Evolutionary conservation across 306 rosid genomes (phyloP).

Genomic region (cucumber (Cucumis sativus)): DNA sequence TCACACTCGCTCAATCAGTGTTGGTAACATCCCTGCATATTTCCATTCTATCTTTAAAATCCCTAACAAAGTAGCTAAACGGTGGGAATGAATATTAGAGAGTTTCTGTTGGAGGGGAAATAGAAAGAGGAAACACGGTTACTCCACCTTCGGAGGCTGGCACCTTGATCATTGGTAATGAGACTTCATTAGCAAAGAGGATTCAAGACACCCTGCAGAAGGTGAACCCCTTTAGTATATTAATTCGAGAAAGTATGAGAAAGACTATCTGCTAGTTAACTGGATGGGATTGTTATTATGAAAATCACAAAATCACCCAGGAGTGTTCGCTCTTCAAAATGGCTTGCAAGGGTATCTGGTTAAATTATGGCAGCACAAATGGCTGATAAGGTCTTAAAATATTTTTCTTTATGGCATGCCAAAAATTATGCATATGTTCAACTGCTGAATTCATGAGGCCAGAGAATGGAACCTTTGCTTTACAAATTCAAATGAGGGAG

Average conservation of each 20-base stretch:
- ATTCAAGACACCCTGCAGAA: not conserved
- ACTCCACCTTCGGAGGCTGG: not conserved
- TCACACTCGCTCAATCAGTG: not conserved
- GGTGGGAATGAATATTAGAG: not conserved
- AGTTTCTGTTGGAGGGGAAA: not conserved
- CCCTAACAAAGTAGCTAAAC: not conserved
- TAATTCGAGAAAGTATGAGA: not conserved
- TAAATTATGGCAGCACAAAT: not conserved
- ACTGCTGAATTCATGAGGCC: not conserved
- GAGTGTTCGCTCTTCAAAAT: not conserved
- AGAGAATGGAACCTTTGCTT: not conserved
- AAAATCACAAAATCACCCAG: not conserved
- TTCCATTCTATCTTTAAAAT: not conserved
- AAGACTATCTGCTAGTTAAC: not conserved
- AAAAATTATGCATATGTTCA: not conserved
- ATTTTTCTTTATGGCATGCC: not conserved
- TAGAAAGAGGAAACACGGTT: not conserved
- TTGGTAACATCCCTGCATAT: not conserved
- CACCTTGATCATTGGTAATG: not conserved
- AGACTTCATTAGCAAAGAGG: not conserved
- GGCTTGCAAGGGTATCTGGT: not conserved
- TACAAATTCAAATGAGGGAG: not conserved
- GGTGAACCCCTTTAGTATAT: not conserved
- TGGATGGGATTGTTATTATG: not conserved
- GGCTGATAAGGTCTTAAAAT: not conserved